Evolutionary conservation across 805 yeast species (phyloP).

Genomic region (Candida silvicultrix): DNA sequence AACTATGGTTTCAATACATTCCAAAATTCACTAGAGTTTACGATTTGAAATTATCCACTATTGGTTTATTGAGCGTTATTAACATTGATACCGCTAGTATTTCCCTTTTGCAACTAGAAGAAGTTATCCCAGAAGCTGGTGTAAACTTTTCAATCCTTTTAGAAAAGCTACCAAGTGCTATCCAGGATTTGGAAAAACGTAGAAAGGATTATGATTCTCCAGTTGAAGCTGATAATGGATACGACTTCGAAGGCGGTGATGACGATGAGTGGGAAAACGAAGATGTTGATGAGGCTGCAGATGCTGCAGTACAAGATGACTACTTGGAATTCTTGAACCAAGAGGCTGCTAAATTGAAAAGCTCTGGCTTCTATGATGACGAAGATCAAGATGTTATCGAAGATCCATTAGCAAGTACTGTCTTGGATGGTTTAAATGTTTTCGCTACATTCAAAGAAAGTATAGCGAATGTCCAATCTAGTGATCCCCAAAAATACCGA

Average conservation of each 20-base stretch:
- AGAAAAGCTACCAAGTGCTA: conserved; percentile 64
- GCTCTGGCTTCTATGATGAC: conserved; percentile 27
- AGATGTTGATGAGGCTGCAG: conserved; percentile 19
- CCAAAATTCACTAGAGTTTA: conserved; percentile 60
- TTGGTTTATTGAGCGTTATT: conserved; percentile 56
- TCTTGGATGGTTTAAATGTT: conserved; percentile 72
- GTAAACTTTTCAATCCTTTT: conserved; percentile 44
- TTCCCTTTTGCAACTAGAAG: conserved; percentile 27
- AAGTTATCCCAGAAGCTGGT: conserved; percentile 43
- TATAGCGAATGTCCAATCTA: conserved; percentile 40
- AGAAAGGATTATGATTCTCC: conserved; percentile 35
- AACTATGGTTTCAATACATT: conserved; percentile 53
- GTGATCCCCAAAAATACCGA: conserved; percentile 43
- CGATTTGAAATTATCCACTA: conserved; percentile 69
- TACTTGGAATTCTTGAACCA: conserved; percentile 42
- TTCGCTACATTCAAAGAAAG: conserved; percentile 58
- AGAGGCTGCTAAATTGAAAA: conserved; percentile 33
- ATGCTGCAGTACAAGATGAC: conserved; percentile 31
- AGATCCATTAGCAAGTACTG: conserved; percentile 73
- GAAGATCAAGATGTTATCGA: conserved; percentile 72
- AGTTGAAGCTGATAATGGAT: conserved; percentile 22
- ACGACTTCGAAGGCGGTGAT: conserved; percentile 24
- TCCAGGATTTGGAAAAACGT: conserved; percentile 55
- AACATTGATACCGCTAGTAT: conserved; percentile 23
- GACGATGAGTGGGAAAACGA: conserved; percentile 35